Conservation (phyloP, 306 rosid genomes). For the Trichosanthes truncata region DNA sequence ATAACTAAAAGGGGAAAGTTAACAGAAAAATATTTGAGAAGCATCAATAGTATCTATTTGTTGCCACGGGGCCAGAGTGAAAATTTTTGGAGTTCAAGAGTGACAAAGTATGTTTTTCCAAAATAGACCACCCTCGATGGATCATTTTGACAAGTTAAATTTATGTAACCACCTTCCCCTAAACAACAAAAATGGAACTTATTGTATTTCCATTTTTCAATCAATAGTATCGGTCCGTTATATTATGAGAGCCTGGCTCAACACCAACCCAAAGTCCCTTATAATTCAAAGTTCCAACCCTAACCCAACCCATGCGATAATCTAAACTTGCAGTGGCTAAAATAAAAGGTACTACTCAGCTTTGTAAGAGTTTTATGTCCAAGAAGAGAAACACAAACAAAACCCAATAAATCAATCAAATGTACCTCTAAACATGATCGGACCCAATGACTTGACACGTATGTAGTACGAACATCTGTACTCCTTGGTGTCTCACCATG, state of each 20-base stretch:
- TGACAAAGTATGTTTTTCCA: neutral
- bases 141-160: neutral
- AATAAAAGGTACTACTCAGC: neutral
- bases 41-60: neutral
- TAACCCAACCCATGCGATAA: neutral
- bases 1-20: neutral
- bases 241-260: neutral
- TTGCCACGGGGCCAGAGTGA: neutral
- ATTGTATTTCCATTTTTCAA: neutral
- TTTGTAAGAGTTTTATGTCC: neutral
- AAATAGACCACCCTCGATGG: neutral
- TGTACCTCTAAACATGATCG: slow-evolving; percentile 85
- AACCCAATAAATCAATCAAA: slow-evolving; percentile 5
- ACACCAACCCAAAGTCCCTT: neutral
- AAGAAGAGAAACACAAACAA: slow-evolving; percentile 10
- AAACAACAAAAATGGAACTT: neutral
- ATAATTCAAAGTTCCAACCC: slow-evolving; percentile 2
- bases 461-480: slow-evolving; percentile 21
- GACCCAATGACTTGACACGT: slow-evolving; percentile 86
- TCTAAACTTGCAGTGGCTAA: neutral
- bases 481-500: slow-evolving; percentile 51
- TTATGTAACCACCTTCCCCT: neutral
- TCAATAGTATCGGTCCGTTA: neutral
- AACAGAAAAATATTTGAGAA: neutral
- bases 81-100: neutral